These are phyloP conservation scores for Drosera spatulata DNA, from an alignment of 179 eudicot genomes.

Conservation along the genomic window DNA sequence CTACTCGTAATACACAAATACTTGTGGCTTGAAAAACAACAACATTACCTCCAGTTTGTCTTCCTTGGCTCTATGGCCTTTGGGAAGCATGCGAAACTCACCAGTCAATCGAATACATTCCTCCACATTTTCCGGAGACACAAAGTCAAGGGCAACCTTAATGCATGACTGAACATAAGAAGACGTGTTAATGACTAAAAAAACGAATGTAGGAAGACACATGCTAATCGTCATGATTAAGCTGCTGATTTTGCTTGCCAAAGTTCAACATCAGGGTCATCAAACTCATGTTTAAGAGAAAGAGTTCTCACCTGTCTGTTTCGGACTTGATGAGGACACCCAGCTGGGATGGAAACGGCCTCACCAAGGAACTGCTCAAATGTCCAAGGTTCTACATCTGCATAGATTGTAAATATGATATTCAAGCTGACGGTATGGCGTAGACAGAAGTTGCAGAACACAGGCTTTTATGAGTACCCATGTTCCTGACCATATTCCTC, in stretches of 20 bases:
- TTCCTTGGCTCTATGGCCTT: conserved; percentile 67
- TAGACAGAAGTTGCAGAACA: not conserved
- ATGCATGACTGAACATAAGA: conserved; percentile 60
- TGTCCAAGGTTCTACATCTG: conserved; percentile 92
- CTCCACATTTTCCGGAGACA: conserved; percentile 74
- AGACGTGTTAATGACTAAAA: not conserved
- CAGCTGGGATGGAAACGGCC: conserved; percentile 94
- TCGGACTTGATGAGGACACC: conserved; percentile 98
- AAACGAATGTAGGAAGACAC: conserved; percentile 3
- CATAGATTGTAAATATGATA: not conserved
- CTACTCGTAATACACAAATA: too few relatives aligned
- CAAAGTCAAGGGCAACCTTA: conserved; percentile 90
- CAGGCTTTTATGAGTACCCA: too few relatives aligned
- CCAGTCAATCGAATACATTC: conserved; percentile 71
- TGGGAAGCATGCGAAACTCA: conserved; percentile 80
- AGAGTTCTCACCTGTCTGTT: conserved; percentile 48
- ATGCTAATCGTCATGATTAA: too few relatives aligned
- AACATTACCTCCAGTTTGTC: conserved; percentile 66
- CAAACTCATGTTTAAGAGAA: too few relatives aligned
- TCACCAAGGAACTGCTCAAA: conserved; percentile 88
- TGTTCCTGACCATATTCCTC: conserved; percentile 59
- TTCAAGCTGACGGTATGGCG: not conserved
- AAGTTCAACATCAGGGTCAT: too few relatives aligned
- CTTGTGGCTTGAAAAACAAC: too few relatives aligned
- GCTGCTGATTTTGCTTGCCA: too few relatives aligned